These are phyloP conservation scores for Ophiostoma populinum DNA, from an alignment of 2,329 filamentous ascomycete genomes.

Conservation along the genomic window DNA sequence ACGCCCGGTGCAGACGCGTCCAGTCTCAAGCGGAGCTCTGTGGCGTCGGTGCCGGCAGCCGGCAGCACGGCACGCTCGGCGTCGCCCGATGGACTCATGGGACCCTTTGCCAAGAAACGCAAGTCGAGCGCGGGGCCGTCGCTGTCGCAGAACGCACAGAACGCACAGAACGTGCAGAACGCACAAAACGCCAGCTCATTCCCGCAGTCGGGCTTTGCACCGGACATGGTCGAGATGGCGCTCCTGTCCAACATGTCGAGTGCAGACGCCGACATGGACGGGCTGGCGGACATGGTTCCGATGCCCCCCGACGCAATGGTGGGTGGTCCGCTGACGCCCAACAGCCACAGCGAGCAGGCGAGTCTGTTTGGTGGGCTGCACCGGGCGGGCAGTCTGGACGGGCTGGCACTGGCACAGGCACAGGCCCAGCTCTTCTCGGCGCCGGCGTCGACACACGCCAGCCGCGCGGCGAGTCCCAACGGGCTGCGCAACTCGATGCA, in stretches of 20 bases:
- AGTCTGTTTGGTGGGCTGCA: slow-evolving; percentile 38
- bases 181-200: slow-evolving; percentile 24
- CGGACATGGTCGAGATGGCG: slow-evolving; percentile 12
- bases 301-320: slow-evolving; percentile 6
- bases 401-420: slow-evolving; percentile 37
- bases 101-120: slow-evolving; percentile 60
- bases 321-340: slow-evolving; percentile 45
- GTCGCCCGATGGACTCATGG: slow-evolving; percentile 48
- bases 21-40: not conserved
- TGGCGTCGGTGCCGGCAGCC: slow-evolving; percentile 13
- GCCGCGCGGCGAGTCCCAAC: slow-evolving; percentile 60
- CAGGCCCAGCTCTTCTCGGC: slow-evolving; percentile 43
- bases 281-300: slow-evolving; percentile 10
- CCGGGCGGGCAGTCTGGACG: slow-evolving; percentile 48
- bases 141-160: too few species aligned
- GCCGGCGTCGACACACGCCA: slow-evolving; percentile 54
- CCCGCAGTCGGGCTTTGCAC: slow-evolving; percentile 17
- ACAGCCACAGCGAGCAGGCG: slow-evolving; percentile 42
- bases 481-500: slow-evolving; percentile 29
- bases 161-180: slow-evolving; percentile 17
- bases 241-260: slow-evolving; percentile 10
- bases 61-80: slow-evolving; percentile 46
- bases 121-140: slow-evolving; percentile 50
- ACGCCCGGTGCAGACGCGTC: not conserved
- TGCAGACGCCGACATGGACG: slow-evolving; percentile 12